Percentiles rank a stretch among this genome's conserved stretches.
Evolutionary conservation across 768 basidiomycete genomes (phyloP).

Genomic region (Baorangia bicolor): DNA sequence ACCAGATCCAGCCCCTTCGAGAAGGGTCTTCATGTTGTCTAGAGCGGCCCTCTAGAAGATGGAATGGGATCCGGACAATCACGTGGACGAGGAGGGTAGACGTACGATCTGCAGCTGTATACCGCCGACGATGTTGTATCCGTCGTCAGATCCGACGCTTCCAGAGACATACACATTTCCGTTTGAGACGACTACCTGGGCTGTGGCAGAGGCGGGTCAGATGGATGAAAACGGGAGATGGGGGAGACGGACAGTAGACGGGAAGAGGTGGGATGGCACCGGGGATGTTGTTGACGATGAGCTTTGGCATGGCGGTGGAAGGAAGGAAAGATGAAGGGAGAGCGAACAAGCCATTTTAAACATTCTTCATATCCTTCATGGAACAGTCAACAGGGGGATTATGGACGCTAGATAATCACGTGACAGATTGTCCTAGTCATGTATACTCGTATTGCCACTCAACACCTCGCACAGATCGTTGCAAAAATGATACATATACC

Average conservation of each 20-base stretch:
- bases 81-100: not conserved
- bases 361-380: no score
- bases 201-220: slow-evolving; percentile 13
- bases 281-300: slow-evolving; percentile 23
- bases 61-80: not conserved
- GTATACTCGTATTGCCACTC: not conserved
- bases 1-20: slow-evolving; percentile 38
- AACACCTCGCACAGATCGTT: slow-evolving; percentile 18
- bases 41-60: slow-evolving; percentile 36
- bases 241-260: slow-evolving; percentile 29
- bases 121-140: slow-evolving; percentile 37
- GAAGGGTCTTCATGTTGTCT: slow-evolving; percentile 38
- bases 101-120: slow-evolving; percentile 39
- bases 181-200: slow-evolving; percentile 38
- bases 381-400: no score
- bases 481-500: slow-evolving; percentile 27
- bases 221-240: not conserved
- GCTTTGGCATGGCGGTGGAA: slow-evolving; percentile 26
- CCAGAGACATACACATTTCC: slow-evolving; percentile 41
- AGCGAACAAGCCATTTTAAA: not conserved
- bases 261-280: slow-evolving; percentile 37
- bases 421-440: no score
- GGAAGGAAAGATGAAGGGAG: not conserved
- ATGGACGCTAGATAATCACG: no score
- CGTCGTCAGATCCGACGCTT: slow-evolving; percentile 35